These are phyloP conservation scores for Phytophthora pisi DNA, from an alignment of 352 stramenopile species.

Conservation along the genomic window DNA sequence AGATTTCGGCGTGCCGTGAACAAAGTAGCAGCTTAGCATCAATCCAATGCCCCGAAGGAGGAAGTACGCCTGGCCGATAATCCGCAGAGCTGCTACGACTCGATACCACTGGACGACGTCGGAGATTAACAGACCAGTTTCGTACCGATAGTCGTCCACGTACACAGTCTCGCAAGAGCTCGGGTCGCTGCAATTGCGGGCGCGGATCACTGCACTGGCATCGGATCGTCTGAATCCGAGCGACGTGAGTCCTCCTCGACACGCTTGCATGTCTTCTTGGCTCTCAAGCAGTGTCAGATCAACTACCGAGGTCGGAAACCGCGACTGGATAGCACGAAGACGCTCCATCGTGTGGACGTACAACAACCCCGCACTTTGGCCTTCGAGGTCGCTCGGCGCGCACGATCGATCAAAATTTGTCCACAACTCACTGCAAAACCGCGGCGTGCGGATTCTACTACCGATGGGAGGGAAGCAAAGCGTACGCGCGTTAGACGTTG, in stretches of 20 bases:
- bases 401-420: constrained; percentile 33
- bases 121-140: constrained; percentile 30
- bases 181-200: constrained; percentile 19
- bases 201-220: constrained; percentile 30
- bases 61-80: constrained; percentile 47
- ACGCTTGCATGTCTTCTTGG: constrained; percentile 34
- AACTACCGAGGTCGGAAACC: constrained; percentile 24
- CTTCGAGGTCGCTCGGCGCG: constrained; percentile 5
- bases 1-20: constrained; percentile 9
- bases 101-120: constrained; percentile 39
- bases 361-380: constrained; percentile 15
- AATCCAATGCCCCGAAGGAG: constrained; percentile 38
- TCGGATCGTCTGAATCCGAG: constrained; percentile 29
- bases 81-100: constrained; percentile 30
- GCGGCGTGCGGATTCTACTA: background rate
- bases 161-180: constrained; percentile 40
- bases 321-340: constrained; percentile 14
- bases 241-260: constrained; percentile 16
- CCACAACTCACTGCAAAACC: constrained; percentile 35
- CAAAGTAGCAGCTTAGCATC: constrained; percentile 37
- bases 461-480: constrained; percentile 31
- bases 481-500: background rate
- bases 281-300: constrained; percentile 36
- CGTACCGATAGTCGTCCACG: constrained; percentile 54
- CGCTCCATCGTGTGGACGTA: constrained; percentile 30